Evolutionary conservation across 768 basidiomycete species (phyloP).

Genomic region (Amylocystis lapponica): DNA sequence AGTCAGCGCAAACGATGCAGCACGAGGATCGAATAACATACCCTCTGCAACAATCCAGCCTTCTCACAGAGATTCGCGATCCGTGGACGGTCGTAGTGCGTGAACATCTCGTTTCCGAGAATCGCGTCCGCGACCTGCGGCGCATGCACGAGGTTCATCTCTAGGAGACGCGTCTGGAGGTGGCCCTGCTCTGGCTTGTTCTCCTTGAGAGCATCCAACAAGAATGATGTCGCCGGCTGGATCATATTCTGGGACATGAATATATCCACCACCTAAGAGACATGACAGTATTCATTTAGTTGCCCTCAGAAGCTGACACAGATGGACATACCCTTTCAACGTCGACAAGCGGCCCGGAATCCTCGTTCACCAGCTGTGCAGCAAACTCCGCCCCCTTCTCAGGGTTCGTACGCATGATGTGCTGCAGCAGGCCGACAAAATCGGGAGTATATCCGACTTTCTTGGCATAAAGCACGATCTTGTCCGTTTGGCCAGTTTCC

Average conservation of each 20-base stretch:
- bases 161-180: constrained; percentile 91
- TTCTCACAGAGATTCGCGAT: constrained; percentile 99
- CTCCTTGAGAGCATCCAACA: constrained; percentile 95
- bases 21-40: constrained; percentile 30
- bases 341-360: constrained; percentile 87
- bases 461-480: constrained; percentile 96
- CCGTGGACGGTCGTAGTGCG: constrained; percentile 91
- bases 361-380: constrained; percentile 89
- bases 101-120: constrained; percentile 97
- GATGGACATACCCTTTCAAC: constrained; percentile 67
- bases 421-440: constrained; percentile 87
- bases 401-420: constrained; percentile 92
- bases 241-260: constrained; percentile 99
- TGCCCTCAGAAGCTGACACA: too few species aligned
- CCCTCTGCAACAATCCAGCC: constrained; percentile 91
- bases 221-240: constrained; percentile 96
- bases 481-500: constrained; percentile 97
- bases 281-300: background rate
- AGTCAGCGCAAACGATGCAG: background rate
- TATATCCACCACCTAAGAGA: constrained; percentile 92
- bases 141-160: constrained; percentile 97
- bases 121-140: constrained; percentile 99
- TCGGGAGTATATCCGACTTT: constrained; percentile 94
- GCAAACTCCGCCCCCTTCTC: constrained; percentile 99
- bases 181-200: constrained; percentile 97